Percentiles rank a stretch among this genome's conserved stretches.
These are phyloP conservation scores for Plantago rigida DNA, from an alignment of 305 asterid species.

Conservation along the genomic window DNA sequence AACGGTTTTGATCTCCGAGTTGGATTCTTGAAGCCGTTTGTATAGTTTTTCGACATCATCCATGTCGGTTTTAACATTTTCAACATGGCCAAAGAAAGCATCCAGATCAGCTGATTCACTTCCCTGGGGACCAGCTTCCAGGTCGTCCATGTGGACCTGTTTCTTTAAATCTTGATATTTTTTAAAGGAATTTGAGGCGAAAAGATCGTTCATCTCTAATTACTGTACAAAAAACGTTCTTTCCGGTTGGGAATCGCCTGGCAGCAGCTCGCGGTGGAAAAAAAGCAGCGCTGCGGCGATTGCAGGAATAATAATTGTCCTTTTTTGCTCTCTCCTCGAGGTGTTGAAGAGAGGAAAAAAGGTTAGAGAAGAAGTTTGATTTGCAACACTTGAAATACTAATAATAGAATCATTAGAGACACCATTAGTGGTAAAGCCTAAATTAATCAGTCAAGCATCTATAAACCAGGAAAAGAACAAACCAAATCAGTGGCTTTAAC, in stretches of 20 bases:
- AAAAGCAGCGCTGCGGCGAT: slow-evolving; percentile 1
- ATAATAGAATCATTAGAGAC: slow-evolving; percentile 25
- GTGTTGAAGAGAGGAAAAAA: slow-evolving; percentile 55
- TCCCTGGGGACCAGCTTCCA: slow-evolving; percentile 38
- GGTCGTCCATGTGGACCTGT: slow-evolving; percentile 43
- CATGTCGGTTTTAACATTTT: slow-evolving; percentile 60
- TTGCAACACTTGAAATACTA: slow-evolving; percentile 21
- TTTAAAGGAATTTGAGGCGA: slow-evolving; percentile 58
- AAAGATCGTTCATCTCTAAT: slow-evolving; percentile 65
- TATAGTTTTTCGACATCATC: slow-evolving; percentile 51
- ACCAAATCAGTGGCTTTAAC: slow-evolving; percentile 15
- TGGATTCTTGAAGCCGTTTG: slow-evolving; percentile 48
- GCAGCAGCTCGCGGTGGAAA: slow-evolving; percentile 9
- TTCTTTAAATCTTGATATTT: slow-evolving; percentile 42
- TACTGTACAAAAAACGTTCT: not conserved
- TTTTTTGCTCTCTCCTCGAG: slow-evolving; percentile 45
- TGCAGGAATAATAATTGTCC: slow-evolving; percentile 14
- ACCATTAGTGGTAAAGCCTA: not conserved
- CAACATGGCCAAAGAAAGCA: slow-evolving; percentile 60
- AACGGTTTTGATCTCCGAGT: slow-evolving; percentile 54
- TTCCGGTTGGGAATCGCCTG: not conserved
- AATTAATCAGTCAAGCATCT: slow-evolving; percentile 17
- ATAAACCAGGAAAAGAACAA: slow-evolving; percentile 17
- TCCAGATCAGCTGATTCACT: slow-evolving; percentile 51
- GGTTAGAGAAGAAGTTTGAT: slow-evolving; percentile 38